phyloP scores from a whole-genome alignment of 306 rosid species.

The Trifolium repens region DNA sequence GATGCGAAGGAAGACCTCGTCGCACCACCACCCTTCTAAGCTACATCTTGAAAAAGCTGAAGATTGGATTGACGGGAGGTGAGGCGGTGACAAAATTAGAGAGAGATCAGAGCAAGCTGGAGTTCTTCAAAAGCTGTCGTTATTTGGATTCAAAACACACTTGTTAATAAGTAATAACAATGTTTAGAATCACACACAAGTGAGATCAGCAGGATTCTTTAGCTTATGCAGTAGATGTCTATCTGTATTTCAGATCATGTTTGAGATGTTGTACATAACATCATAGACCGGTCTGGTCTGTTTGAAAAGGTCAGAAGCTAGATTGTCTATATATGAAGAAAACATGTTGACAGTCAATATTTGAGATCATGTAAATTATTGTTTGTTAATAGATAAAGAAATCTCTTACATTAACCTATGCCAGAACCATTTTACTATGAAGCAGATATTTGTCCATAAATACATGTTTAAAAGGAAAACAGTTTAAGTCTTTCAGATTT shows the following conservation, averaged over 20 bases:
- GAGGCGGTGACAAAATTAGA: no score
- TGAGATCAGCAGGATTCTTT: constrained; percentile 34
- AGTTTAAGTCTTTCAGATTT: constrained; percentile 13
- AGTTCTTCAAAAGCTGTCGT: no score
- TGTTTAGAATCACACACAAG: no score
- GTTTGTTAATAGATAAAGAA: background rate
- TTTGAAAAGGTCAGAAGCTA: constrained; percentile 31
- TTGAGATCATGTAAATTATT: no score
- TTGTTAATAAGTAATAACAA: no score
- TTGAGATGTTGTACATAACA: constrained; percentile 8
- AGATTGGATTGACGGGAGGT: no score
- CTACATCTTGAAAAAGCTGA: no score
- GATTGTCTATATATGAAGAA: background rate
- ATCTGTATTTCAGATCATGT: constrained; percentile 4
- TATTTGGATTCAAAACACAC: no score
- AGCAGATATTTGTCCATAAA: constrained; percentile 11
- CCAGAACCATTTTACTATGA: background rate
- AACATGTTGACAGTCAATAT: constrained; percentile 2
- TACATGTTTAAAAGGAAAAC: constrained; percentile 7
- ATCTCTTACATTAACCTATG: background rate
- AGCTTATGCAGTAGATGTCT: constrained; percentile 22
- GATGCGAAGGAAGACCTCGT: no score
- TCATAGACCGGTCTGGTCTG: constrained; percentile 21
- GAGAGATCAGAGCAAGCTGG: no score
- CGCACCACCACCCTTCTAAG: no score